Base-by-base conservation (phyloP, 306 rosid species). In the Abrus pulchellus region DNA sequence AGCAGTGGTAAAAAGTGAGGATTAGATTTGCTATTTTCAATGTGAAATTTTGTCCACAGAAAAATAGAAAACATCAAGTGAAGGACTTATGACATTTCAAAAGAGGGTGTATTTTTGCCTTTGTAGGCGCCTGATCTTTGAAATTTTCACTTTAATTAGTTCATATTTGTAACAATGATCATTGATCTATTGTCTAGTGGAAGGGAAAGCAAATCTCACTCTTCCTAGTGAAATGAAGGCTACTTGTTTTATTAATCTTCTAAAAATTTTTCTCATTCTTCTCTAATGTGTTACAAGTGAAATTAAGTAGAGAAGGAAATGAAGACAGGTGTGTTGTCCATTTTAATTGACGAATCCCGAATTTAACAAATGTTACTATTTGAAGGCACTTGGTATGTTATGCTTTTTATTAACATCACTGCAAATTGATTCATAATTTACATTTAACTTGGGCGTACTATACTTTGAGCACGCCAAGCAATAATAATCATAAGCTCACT, bases 381-480 rank as follows among this genome's bases (percentile, higher is more conserved):
- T 64, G 10, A 64, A 34, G 47, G 49, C 20, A 47, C 30, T 14
- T 66, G 12, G 56, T 43, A 78, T 78, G 65, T 34, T 7, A 28
- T 34, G 38, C 12, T 14, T 65, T 77, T 14, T 20, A 57, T 74
- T 5, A 43, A 57, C 30, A 11, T 43, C n/a, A 32, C 10, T 53
- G 75, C 36, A 12, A 61, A 61, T 49, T n/a, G 45, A 3, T 13
- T 67, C 53, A 43, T 74, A 54, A 9, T 64, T 73, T 52, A 54
- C 28, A 48, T 60, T 68, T 69, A 53, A 33, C 57, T 60, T 32
- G 71, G 33, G 34, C 63, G 76, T 62, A 53, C 70, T 57, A 5
- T 36, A 29, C 74, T 79, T 71, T 62, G 73, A 57, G 90, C 92
- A 89, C 83, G 92, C 87, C 80, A 61, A 52, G 74, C 77, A 74